phyloP scores from a whole-genome alignment of 1,139 yeast genomes.

The Diutina ranongensis region DNA sequence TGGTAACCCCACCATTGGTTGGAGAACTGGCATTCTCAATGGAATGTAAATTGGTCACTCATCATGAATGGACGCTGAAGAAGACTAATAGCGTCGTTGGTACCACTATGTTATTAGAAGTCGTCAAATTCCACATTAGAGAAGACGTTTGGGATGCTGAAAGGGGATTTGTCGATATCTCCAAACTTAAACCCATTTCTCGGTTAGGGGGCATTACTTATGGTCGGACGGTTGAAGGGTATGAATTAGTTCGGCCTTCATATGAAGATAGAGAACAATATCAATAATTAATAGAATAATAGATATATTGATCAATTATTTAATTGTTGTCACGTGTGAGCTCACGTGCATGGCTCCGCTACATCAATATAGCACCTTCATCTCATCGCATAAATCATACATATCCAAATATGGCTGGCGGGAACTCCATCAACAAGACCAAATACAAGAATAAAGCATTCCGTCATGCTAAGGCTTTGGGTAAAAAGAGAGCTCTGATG shows the following conservation, averaged over 20 bases:
- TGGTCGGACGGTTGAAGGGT: slow-evolving; percentile 31
- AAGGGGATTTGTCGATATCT: slow-evolving; percentile 28
- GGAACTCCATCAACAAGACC: slow-evolving; percentile 72
- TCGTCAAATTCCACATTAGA: slow-evolving; percentile 43
- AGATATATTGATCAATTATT: background rate
- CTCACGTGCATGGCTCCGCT: no score
- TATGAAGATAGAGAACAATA: background rate
- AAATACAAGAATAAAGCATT: slow-evolving; percentile 48
- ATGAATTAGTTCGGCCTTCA: slow-evolving; percentile 15
- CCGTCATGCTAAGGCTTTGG: slow-evolving; percentile 41
- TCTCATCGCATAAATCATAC: slow-evolving; percentile 1
- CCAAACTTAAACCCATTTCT: slow-evolving; percentile 39
- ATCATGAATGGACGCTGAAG: slow-evolving; percentile 36
- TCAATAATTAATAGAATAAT: background rate
- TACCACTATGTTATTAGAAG: slow-evolving; percentile 36
- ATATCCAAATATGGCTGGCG: slow-evolving; percentile 56
- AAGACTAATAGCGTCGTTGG: slow-evolving; percentile 29
- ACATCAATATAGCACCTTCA: background rate
- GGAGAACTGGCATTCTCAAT: slow-evolving; percentile 51
- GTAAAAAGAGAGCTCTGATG: slow-evolving; percentile 42
- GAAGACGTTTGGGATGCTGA: slow-evolving; percentile 41
- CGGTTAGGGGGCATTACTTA: slow-evolving; percentile 48
- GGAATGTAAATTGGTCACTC: slow-evolving; percentile 38
- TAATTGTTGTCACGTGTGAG: no score
- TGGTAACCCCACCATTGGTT: slow-evolving; percentile 45